Conservation (phyloP, 2,329 filamentous ascomycete species). For the Chaetomium globosum region DNA sequence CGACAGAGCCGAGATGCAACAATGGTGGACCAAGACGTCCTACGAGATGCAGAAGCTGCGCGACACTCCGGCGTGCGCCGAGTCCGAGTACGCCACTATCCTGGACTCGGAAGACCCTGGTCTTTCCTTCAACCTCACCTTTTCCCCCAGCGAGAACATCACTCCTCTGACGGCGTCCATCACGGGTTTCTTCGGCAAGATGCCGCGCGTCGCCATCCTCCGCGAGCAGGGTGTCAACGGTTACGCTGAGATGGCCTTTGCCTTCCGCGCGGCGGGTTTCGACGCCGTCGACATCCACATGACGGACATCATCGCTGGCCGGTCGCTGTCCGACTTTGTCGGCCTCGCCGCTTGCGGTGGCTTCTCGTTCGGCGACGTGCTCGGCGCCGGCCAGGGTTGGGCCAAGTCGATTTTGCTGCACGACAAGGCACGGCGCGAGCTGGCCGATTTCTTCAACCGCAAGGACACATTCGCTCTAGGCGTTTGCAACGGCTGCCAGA, state of each 20-base stretch:
- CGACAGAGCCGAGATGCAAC: constrained; percentile 73
- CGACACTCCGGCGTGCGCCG: constrained; percentile 85
- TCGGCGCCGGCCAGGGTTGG: constrained; percentile 96
- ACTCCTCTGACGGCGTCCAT: constrained; percentile 68
- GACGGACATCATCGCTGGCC: constrained; percentile 82
- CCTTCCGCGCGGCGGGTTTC: constrained; percentile 89
- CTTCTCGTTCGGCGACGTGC: constrained; percentile 86
- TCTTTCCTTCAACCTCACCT: constrained; percentile 80
- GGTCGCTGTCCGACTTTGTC: constrained; percentile 78
- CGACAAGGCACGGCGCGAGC: constrained; percentile 72
- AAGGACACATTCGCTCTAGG: constrained; percentile 89
- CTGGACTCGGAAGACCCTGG: constrained; percentile 77
- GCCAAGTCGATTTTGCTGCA: constrained; percentile 90
- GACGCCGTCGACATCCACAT: constrained; percentile 93
- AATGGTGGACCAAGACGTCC: constrained; percentile 86
- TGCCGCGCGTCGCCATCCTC: constrained; percentile 83
- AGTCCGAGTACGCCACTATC: constrained; percentile 77
- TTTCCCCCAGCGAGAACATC: constrained; percentile 75
- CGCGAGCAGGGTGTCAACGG: constrained; percentile 96
- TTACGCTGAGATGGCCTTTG: constrained; percentile 96
- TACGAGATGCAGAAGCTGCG: constrained; percentile 87
- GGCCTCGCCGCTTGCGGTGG: constrained; percentile 94
- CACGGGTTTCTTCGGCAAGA: constrained; percentile 57
- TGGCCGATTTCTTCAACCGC: constrained; percentile 81
- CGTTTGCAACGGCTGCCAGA: constrained; percentile 97